These are phyloP conservation scores for Fusarium guadeloupense DNA, from an alignment of 2,329 filamentous ascomycete species.

Conservation along the genomic window DNA sequence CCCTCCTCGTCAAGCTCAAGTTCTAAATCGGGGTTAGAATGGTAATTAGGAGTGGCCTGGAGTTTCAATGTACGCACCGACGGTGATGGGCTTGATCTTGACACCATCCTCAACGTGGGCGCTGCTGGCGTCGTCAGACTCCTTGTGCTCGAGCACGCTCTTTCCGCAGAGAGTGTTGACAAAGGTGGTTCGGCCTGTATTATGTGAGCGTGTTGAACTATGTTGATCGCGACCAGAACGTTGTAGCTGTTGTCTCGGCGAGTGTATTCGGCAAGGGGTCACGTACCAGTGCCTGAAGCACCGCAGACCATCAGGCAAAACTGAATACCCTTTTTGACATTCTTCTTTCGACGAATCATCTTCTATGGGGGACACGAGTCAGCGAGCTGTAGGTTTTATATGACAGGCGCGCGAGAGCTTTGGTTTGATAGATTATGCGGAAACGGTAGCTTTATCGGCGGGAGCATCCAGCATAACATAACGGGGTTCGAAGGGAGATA, in stretches of 20 bases:
- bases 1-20: slow-evolving; percentile 97
- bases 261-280: slow-evolving; percentile 22
- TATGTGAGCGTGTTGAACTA: slow-evolving; percentile 33
- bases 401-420: slow-evolving; percentile 29
- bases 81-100: slow-evolving; percentile 97
- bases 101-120: slow-evolving; percentile 96
- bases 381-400: slow-evolving; percentile 38
- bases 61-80: slow-evolving; percentile 68
- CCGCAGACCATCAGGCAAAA: slow-evolving; percentile 99
- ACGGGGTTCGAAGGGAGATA: slow-evolving; percentile 13
- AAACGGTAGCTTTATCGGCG: slow-evolving; percentile 39
- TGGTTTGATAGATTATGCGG: slow-evolving; percentile 19
- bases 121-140: slow-evolving; percentile 86
- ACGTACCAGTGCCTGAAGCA: slow-evolving; percentile 95
- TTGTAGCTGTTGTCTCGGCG: slow-evolving; percentile 18
- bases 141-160: slow-evolving; percentile 89
- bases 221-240: slow-evolving; percentile 19
- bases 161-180: slow-evolving; percentile 99
- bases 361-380: slow-evolving; percentile 63
- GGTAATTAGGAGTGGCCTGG: slow-evolving; percentile 33
- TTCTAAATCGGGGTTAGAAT: slow-evolving; percentile 62
- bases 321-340: slow-evolving; percentile 99
- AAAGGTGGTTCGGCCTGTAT: slow-evolving; percentile 93
- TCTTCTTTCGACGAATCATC: slow-evolving; percentile 99
- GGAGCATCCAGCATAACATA: slow-evolving; percentile 26